These are phyloP conservation scores for Petunia hybrid DNA, from an alignment of 305 asterid species.

Conservation along the genomic window DNA sequence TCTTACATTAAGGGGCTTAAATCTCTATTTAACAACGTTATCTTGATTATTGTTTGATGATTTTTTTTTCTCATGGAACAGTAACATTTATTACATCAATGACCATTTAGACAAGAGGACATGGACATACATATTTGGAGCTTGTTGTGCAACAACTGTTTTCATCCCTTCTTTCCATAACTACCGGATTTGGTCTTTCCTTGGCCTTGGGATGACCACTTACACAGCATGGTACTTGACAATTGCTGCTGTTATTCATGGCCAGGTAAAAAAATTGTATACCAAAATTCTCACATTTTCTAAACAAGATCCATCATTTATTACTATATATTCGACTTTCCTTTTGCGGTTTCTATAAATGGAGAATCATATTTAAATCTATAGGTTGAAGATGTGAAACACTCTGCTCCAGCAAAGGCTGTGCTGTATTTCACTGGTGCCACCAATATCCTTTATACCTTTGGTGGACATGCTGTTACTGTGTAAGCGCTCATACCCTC, in stretches of 20 bases:
- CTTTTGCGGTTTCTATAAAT: background rate
- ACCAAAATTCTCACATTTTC: background rate
- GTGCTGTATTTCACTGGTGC: slow-evolving; percentile 96
- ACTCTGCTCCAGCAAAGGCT: slow-evolving; percentile 74
- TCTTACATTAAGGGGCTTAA: no score
- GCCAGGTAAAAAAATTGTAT: slow-evolving; percentile 63
- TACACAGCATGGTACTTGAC: slow-evolving; percentile 92
- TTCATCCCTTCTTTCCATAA: slow-evolving; percentile 92
- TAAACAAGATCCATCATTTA: background rate
- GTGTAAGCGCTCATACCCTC: slow-evolving; percentile 54
- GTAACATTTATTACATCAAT: slow-evolving; percentile 85
- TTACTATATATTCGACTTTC: background rate
- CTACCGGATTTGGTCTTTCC: slow-evolving; percentile 90
- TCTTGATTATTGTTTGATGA: slow-evolving; percentile 8
- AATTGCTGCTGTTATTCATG: slow-evolving; percentile 72
- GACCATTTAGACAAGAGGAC: slow-evolving; percentile 95
- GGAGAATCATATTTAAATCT: background rate
- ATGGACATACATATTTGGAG: slow-evolving; percentile 94
- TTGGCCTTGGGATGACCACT: slow-evolving; percentile 93
- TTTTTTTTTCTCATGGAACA: slow-evolving; percentile 38
- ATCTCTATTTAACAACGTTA: background rate
- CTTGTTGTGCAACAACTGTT: slow-evolving; percentile 91
- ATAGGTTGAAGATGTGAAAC: slow-evolving; percentile 71
- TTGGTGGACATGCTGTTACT: slow-evolving; percentile 97
- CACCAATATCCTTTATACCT: slow-evolving; percentile 89